phyloP scores from a whole-genome alignment of 495 filamentous ascomycete species.

The Aspergillus funiculosus region DNA sequence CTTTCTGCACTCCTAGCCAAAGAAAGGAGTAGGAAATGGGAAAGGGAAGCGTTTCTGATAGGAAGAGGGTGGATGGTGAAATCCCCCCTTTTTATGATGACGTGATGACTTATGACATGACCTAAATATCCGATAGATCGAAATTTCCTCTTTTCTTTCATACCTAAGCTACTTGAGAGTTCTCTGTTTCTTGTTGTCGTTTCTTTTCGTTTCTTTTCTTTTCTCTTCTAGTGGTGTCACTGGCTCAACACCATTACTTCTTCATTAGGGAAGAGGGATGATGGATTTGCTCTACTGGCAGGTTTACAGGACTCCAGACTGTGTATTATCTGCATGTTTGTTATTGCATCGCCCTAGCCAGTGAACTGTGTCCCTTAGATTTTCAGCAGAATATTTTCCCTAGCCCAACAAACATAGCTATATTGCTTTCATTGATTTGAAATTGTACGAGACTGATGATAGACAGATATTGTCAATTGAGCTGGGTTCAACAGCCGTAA shows the following conservation, averaged over 20 bases:
- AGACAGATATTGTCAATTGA: no score
- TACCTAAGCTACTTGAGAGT: neutral
- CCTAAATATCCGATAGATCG: slow-evolving; percentile 26
- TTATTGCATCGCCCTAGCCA: slow-evolving; percentile 11
- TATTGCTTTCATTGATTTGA: no score
- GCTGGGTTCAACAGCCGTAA: no score
- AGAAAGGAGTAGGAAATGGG: slow-evolving; percentile 2
- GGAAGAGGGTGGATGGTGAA: neutral
- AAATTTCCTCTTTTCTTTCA: slow-evolving; percentile 8
- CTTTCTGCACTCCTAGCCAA: neutral
- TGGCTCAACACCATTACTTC: neutral
- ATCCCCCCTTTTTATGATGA: slow-evolving; percentile 16
- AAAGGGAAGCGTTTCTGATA: neutral
- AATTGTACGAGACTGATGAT: no score
- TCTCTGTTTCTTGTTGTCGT: neutral
- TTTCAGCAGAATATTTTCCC: neutral
- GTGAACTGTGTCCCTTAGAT: slow-evolving; percentile 1
- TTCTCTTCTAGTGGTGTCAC: neutral
- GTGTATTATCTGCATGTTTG: slow-evolving; percentile 7
- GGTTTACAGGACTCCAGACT: slow-evolving; percentile 7
- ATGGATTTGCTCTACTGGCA: slow-evolving; percentile 9
- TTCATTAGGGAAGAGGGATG: no score
- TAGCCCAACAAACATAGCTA: no score
- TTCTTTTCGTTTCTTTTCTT: neutral
- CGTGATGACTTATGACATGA: slow-evolving; percentile 23